A percentile compares a stretch with the other conserved stretches of the same genome.
Conservation (phyloP, 2,329 filamentous ascomycete species). For the Westerdykella aurantiaca region DNA sequence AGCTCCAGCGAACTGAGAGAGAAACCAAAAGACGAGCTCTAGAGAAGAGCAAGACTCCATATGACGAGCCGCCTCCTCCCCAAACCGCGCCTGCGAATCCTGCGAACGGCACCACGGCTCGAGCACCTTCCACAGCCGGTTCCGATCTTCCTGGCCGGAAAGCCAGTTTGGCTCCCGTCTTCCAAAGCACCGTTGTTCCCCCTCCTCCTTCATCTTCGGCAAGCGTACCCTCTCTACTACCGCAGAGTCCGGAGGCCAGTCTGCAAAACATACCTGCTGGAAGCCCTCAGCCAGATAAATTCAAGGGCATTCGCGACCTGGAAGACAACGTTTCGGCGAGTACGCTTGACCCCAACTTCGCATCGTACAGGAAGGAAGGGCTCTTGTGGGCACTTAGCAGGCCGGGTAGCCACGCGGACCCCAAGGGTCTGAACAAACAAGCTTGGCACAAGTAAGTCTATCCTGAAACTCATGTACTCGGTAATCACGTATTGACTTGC, state of each 20-base stretch:
- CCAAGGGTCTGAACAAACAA: slow-evolving; percentile 90
- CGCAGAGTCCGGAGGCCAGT: slow-evolving; percentile 26
- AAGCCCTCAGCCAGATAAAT: slow-evolving; percentile 51
- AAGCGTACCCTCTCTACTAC: slow-evolving; percentile 19
- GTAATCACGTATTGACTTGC: slow-evolving; percentile 20
- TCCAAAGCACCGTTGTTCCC: slow-evolving; percentile 31
- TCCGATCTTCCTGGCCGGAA: slow-evolving; percentile 26
- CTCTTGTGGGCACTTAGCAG: slow-evolving; percentile 90
- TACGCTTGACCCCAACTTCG: slow-evolving; percentile 47
- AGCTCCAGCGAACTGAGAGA: slow-evolving; percentile 87
- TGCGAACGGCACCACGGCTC: slow-evolving; percentile 18
- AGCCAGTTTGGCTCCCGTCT: slow-evolving; percentile 27
- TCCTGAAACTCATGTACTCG: not conserved
- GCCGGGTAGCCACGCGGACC: slow-evolving; percentile 90
- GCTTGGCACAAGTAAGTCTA: slow-evolving; percentile 90
- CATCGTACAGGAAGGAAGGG: slow-evolving; percentile 81
- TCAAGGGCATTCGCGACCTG: slow-evolving; percentile 87
- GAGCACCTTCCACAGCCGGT: slow-evolving; percentile 19
- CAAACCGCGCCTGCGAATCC: slow-evolving; percentile 18
- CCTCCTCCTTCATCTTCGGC: slow-evolving; percentile 20
- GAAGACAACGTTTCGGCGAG: slow-evolving; percentile 64
- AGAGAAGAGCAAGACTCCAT: slow-evolving; percentile 70
- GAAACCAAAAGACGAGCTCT: slow-evolving; percentile 88
- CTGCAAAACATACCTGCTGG: slow-evolving; percentile 20
- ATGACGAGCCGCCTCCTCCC: slow-evolving; percentile 26